phyloP scores from a whole-genome alignment of 805 yeast species.

The Kregervanrija pseudodelftensis region DNA sequence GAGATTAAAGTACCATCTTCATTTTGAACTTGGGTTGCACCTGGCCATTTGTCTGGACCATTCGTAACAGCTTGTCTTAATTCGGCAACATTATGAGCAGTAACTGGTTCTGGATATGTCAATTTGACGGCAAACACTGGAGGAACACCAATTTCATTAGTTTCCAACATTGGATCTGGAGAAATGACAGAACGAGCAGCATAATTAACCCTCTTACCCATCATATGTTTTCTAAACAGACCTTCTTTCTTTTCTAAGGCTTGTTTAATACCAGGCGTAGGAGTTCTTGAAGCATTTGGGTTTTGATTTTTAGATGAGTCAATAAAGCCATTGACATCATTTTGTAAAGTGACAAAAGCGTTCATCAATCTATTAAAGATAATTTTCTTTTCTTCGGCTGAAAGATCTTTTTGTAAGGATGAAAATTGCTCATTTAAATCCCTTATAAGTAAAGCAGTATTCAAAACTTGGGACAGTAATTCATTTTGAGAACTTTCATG shows the following conservation, averaged over 20 bases:
- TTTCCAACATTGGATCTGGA: constrained; percentile 97
- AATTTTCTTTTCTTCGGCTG: constrained; percentile 56
- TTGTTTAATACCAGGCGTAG: constrained; percentile 95
- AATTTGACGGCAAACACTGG: constrained; percentile 95
- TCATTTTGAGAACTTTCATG: constrained; percentile 95
- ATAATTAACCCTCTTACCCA: constrained; percentile 99
- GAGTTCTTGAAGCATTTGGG: constrained; percentile 56
- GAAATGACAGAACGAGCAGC: constrained; percentile 99
- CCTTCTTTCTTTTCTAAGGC: constrained; percentile 98
- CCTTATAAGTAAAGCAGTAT: constrained; percentile 73
- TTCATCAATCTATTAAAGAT: constrained; percentile 89
- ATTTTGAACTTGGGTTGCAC: constrained; percentile 92
- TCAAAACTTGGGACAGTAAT: constrained; percentile 69
- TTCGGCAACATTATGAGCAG: constrained; percentile 83
- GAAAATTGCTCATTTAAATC: constrained; percentile 84
- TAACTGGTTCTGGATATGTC: constrained; percentile 98
- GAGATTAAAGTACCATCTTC: constrained; percentile 87
- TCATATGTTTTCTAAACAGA: constrained; percentile 96
- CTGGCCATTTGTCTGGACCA: constrained; percentile 99
- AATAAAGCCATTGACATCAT: constrained; percentile 88
- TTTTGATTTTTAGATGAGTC: constrained; percentile 88
- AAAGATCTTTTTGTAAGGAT: constrained; percentile 50
- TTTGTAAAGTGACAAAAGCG: constrained; percentile 89
- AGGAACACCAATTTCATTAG: constrained; percentile 97
- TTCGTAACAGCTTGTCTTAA: constrained; percentile 91